These are phyloP conservation scores for Tolypocladium sp. DNA, from an alignment of 2,329 filamentous ascomycete species.

Conservation along the genomic window DNA sequence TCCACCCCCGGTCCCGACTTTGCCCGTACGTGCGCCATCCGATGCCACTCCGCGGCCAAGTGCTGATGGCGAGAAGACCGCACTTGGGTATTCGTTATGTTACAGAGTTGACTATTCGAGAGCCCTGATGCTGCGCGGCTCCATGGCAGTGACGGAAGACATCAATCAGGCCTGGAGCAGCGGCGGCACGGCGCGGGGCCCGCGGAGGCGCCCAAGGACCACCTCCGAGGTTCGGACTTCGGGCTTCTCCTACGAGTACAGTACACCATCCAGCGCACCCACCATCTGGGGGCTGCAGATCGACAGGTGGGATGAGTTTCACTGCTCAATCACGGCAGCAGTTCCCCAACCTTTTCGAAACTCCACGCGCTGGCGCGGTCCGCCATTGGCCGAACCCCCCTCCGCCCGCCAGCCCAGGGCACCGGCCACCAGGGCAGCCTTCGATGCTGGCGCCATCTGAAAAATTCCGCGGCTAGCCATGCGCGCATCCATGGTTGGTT, in stretches of 20 bases:
- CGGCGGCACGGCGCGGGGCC: not conserved
- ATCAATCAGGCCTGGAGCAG: no score
- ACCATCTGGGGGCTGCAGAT: no score
- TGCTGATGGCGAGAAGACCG: not conserved
- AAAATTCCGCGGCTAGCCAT: not conserved
- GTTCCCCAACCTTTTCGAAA: not conserved
- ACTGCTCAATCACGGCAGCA: not conserved
- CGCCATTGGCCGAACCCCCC: not conserved
- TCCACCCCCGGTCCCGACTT: not conserved
- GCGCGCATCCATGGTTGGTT: not conserved
- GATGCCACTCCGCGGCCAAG: not conserved
- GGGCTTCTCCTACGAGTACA: not conserved
- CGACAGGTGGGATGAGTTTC: no score
- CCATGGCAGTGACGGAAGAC: not conserved
- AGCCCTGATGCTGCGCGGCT: no score
- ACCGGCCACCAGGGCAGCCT: not conserved
- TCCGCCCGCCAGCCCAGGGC: no score
- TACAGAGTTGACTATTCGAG: no score
- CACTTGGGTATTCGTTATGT: no score
- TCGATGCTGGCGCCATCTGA: not conserved
- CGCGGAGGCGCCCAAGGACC: not conserved
- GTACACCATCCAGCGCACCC: no score
- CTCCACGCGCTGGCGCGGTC: not conserved
- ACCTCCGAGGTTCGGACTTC: not conserved
- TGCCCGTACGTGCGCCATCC: not conserved